Percentiles rank a stretch among this genome's conserved stretches.
Conservation (phyloP, 2,329 filamentous ascomycete species). For the Pyrenophora teres region DNA sequence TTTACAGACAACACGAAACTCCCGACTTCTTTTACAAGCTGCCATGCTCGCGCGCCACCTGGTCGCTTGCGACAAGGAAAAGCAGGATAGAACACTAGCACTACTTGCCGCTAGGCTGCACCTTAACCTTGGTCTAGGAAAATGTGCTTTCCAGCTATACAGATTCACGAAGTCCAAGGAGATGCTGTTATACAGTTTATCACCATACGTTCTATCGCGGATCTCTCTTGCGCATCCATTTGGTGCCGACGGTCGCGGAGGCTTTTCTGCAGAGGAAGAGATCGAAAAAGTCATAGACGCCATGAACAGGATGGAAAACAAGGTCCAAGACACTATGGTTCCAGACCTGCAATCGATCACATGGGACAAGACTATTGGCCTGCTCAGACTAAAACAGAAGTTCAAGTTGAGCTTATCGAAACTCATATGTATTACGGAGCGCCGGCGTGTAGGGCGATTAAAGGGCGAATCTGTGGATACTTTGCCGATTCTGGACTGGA, state of each 20-base stretch:
- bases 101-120: slow-evolving; percentile 43
- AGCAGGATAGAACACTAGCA: slow-evolving; percentile 32
- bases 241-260: slow-evolving; percentile 31
- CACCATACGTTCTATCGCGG: slow-evolving; percentile 36
- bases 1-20: slow-evolving; percentile 10
- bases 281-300: slow-evolving; percentile 34
- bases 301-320: slow-evolving; percentile 37
- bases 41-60: slow-evolving; percentile 32
- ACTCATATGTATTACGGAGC: slow-evolving; percentile 39
- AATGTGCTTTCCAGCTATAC: slow-evolving; percentile 37
- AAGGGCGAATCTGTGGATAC: slow-evolving; percentile 31
- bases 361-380: slow-evolving; percentile 37
- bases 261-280: slow-evolving; percentile 37
- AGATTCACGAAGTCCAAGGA: slow-evolving; percentile 38
- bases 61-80: slow-evolving; percentile 29
- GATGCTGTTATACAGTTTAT: slow-evolving; percentile 42
- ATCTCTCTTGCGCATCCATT: slow-evolving; percentile 44
- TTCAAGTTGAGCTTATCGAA: slow-evolving; percentile 38
- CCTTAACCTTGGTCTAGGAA: slow-evolving; percentile 37
- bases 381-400: slow-evolving; percentile 30
- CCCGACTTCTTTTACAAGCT: slow-evolving; percentile 36
- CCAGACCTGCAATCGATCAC: slow-evolving; percentile 33
- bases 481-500: slow-evolving; percentile 19
- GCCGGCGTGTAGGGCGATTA: slow-evolving; percentile 38
- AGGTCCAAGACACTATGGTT: slow-evolving; percentile 31